Evolutionary conservation across 2,329 filamentous ascomycete species (phyloP).

Genomic region (Phoma herbarum): DNA sequence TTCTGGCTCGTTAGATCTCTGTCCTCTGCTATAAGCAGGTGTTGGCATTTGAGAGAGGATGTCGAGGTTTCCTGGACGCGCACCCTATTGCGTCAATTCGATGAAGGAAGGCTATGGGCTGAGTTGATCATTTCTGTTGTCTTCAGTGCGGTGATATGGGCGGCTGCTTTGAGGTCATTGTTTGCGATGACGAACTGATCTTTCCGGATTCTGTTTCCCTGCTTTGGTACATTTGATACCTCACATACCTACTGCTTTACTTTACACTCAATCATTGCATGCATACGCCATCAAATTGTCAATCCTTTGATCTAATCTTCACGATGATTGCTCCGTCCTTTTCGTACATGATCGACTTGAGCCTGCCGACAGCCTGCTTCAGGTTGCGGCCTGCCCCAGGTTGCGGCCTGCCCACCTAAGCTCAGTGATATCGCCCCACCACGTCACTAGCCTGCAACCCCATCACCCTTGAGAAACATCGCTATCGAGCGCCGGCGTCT

Average conservation of each 20-base stretch:
- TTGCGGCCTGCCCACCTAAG: background rate
- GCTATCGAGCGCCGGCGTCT: background rate
- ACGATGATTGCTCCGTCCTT: background rate
- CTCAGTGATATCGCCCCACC: background rate
- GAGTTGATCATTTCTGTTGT: background rate
- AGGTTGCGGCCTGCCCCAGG: background rate
- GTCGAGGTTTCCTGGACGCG: background rate
- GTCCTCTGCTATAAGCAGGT: background rate
- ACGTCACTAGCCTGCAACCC: background rate
- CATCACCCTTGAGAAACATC: background rate
- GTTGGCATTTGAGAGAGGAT: slow-evolving; percentile 4
- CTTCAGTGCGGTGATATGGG: background rate
- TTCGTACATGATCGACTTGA: background rate
- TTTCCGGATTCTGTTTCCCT: background rate
- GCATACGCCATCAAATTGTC: background rate
- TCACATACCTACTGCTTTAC: background rate
- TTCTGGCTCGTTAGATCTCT: background rate
- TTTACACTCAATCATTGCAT: background rate
- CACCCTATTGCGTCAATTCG: background rate
- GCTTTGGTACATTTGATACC: background rate
- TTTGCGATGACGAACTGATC: background rate
- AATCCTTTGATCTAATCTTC: background rate
- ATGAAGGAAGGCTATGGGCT: background rate
- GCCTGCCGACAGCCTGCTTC: background rate
- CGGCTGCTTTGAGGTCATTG: background rate